Percentiles rank a stretch among this genome's conserved stretches.
These are phyloP conservation scores for Backusella mclennaniae DNA, from an alignment of 192 early-diverging fungal genomes.

Conservation along the genomic window DNA sequence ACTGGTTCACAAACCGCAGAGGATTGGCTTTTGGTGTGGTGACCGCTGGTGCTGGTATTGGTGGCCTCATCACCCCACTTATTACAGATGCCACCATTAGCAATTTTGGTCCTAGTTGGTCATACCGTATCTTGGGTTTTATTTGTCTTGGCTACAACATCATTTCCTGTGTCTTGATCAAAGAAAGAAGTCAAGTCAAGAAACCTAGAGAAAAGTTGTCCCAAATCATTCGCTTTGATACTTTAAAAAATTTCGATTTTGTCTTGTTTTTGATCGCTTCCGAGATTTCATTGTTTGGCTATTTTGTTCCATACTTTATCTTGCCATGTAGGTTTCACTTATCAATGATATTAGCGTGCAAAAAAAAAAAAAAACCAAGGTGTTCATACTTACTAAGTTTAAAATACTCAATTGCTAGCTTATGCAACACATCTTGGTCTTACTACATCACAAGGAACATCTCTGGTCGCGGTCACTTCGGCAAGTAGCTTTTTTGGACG, in stretches of 20 bases:
- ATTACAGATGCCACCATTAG: conserved; percentile 54
- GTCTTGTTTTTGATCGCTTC: conserved; percentile 22
- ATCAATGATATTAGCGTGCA: neutral
- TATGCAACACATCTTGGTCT: conserved; percentile 28
- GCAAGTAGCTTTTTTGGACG: conserved; percentile 27
- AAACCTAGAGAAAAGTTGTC: conserved; percentile 1
- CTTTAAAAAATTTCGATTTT: conserved; percentile 18
- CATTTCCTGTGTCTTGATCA: neutral
- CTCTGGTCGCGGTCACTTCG: conserved; percentile 14
- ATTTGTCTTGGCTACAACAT: neutral
- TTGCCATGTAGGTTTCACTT: conserved; percentile 19
- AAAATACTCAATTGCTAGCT: neutral
- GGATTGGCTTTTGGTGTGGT: conserved; percentile 57
- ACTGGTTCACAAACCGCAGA: conserved; percentile 57
- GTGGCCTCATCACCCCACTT: conserved; percentile 62
- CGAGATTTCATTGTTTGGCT: conserved; percentile 20
- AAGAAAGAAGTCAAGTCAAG: neutral
- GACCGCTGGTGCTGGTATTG: conserved; percentile 64
- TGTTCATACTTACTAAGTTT: neutral
- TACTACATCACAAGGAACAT: conserved; percentile 19
- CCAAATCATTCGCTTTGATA: conserved; percentile 15
- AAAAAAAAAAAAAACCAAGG: neutral
- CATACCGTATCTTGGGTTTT: conserved; percentile 30
- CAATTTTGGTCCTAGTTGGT: conserved; percentile 51
- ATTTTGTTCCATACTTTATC: conserved; percentile 27